phyloP scores from a whole-genome alignment of 1,284 basidiomycete species.

The Moesziomyces globuligerus region DNA sequence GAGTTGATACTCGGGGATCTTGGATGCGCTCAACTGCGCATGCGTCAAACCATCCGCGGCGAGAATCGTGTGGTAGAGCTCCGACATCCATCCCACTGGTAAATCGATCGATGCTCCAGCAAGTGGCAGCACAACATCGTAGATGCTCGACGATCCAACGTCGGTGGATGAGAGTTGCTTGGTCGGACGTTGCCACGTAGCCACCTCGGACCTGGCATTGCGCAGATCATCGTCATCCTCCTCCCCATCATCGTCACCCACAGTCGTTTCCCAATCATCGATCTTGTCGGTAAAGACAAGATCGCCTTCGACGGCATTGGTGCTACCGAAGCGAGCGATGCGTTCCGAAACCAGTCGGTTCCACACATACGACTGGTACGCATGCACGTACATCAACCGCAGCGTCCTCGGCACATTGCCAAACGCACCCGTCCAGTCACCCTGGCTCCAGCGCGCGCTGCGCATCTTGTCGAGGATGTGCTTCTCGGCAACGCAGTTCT shows the following conservation, averaged over 20 bases:
- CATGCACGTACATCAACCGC: constrained; percentile 96
- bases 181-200: constrained; percentile 71
- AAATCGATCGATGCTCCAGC: constrained; percentile 92
- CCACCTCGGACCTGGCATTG: constrained; percentile 20
- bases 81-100: constrained; percentile 82
- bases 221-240: constrained; percentile 26
- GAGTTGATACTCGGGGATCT: constrained; percentile 81
- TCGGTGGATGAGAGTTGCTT: constrained; percentile 82
- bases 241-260: constrained; percentile 3
- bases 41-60: constrained; percentile 86
- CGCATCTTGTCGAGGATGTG: constrained; percentile 89
- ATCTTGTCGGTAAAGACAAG: constrained; percentile 62
- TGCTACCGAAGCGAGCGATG: constrained; percentile 79
- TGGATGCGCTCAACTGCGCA: constrained; percentile 76
- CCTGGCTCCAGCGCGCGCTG: constrained; percentile 33
- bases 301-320: constrained; percentile 83
- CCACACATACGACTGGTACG: constrained; percentile 99
- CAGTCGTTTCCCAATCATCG: constrained; percentile 13
- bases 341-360: constrained; percentile 94
- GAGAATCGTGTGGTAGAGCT: constrained; percentile 83
- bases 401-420: constrained; percentile 73
- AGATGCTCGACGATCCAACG: constrained; percentile 75
- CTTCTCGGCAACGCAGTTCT: constrained; percentile 89
- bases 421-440: constrained; percentile 52
- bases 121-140: constrained; percentile 93